Percentiles rank a stretch among this genome's conserved stretches.
Conservation (phyloP, 306 rosid species). For the Lathyrus aphaca region DNA sequence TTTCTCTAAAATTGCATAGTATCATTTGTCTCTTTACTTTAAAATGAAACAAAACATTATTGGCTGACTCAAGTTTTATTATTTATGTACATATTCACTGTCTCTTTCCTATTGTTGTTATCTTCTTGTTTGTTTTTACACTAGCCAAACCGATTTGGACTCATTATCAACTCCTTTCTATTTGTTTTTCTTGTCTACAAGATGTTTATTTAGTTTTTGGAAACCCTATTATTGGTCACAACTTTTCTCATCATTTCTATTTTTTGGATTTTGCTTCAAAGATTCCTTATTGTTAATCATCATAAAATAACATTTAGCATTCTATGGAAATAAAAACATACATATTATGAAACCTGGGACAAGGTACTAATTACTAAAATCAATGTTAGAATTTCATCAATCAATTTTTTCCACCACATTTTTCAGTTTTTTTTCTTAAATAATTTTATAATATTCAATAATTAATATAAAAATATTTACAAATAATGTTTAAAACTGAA, state of each 20-base stretch:
- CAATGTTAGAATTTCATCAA: conserved; percentile 24
- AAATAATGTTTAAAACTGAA: too few species aligned
- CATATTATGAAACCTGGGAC: conserved; percentile 10
- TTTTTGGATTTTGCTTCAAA: conserved; percentile 17
- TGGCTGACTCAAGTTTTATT: conserved; percentile 1
- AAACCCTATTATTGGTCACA: conserved; percentile 17
- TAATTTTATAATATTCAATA: too few species aligned
- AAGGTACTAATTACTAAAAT: conserved; percentile 28
- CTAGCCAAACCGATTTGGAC: conserved; percentile 28
- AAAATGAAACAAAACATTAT: conserved; percentile 27
- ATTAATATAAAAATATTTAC: too few species aligned
- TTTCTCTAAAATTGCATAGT: conserved; percentile 29
- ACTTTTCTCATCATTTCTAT: conserved; percentile 24
- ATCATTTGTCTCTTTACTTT: conserved; percentile 43
- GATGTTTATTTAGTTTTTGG: conserved; percentile 9
- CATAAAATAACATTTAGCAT: conserved; percentile 34
- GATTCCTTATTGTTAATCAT: conserved; percentile 31
- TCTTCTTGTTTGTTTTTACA: conserved; percentile 34
- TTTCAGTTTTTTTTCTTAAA: too few species aligned
- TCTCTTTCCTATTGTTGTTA: conserved; percentile 41
- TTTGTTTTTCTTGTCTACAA: background rate
- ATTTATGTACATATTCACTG: conserved; percentile 1
- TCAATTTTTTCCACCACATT: background rate
- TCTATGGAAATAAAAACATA: conserved; percentile 34
- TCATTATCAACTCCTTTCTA: conserved; percentile 18